phyloP scores from a whole-genome alignment of 768 basidiomycete genomes.

The Floccularia luteovirens region DNA sequence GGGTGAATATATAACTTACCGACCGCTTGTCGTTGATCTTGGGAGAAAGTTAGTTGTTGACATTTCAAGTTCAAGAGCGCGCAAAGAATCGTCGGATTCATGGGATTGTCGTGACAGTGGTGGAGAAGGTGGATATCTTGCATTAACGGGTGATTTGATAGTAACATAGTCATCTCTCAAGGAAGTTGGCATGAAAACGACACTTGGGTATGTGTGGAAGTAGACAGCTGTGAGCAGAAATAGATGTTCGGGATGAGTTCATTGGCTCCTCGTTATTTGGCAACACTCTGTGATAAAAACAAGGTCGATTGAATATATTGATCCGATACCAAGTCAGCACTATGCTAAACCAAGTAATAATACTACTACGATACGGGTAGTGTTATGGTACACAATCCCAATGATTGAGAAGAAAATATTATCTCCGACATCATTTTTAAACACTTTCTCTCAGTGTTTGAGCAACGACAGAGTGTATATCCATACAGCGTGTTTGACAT shows the following conservation, averaged over 20 bases:
- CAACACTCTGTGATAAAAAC: no score
- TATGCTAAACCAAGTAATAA: no score
- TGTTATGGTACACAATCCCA: no score
- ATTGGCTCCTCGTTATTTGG: no score
- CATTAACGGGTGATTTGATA: conserved; percentile 31
- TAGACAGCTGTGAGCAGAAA: no score
- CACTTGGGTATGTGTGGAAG: neutral
- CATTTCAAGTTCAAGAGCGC: conserved; percentile 72
- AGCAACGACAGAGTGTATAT: conserved; percentile 70
- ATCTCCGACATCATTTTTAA: no score
- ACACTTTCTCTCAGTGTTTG: conserved; percentile 52
- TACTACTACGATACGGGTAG: no score
- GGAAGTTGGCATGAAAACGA: conserved; percentile 28
- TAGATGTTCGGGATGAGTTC: no score
- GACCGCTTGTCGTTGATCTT: conserved; percentile 25
- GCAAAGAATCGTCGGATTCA: conserved; percentile 69
- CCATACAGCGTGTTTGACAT: conserved; percentile 64
- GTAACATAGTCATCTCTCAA: conserved; percentile 34
- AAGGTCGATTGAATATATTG: no score
- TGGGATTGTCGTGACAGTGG: conserved; percentile 33
- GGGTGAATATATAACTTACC: neutral
- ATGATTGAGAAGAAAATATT: no score
- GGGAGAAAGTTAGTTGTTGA: conserved; percentile 35
- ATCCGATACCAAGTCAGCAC: no score
- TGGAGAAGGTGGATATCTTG: conserved; percentile 28